phyloP scores from a whole-genome alignment of 1,284 basidiomycete genomes.

The Cystobasidium slooffiae region DNA sequence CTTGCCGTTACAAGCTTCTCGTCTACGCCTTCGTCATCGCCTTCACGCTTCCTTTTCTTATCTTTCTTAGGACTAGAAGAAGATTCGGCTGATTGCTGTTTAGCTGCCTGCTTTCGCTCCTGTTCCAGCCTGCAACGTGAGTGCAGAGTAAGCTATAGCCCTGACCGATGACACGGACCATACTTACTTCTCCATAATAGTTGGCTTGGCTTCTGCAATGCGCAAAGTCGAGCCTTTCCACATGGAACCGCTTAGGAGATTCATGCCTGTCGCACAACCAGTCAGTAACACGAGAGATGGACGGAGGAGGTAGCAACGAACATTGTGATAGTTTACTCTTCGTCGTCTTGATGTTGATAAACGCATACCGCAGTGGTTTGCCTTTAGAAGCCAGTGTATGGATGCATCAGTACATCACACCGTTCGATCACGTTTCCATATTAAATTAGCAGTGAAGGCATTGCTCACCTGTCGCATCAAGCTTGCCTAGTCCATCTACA shows the following conservation, averaged over 20 bases:
- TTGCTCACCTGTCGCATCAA: constrained; percentile 37
- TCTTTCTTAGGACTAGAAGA: constrained; percentile 18
- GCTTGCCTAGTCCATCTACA: constrained; percentile 39
- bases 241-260: constrained; percentile 37
- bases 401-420: neutral
- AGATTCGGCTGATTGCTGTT: constrained; percentile 1
- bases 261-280: constrained; percentile 30
- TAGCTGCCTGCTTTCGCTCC: constrained; percentile 20
- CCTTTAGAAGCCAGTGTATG: too few relatives aligned
- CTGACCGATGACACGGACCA: neutral
- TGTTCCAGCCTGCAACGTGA: constrained; percentile 12
- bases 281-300: neutral
- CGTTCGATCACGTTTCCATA: constrained; percentile 9
- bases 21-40: neutral
- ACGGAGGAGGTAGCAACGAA: neutral
- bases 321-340: constrained; percentile 44
- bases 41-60: constrained; percentile 25
- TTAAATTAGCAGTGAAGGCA: neutral
- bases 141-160: neutral
- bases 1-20: neutral
- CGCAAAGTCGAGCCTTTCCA: constrained; percentile 43
- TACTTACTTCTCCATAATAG: constrained; percentile 26
- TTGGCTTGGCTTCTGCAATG: constrained; percentile 40
- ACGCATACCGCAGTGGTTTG: constrained; percentile 38
- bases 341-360: constrained; percentile 39